phyloP scores from a whole-genome alignment of 2,329 filamentous ascomycete species.

The Huntiella bhutanensis region DNA sequence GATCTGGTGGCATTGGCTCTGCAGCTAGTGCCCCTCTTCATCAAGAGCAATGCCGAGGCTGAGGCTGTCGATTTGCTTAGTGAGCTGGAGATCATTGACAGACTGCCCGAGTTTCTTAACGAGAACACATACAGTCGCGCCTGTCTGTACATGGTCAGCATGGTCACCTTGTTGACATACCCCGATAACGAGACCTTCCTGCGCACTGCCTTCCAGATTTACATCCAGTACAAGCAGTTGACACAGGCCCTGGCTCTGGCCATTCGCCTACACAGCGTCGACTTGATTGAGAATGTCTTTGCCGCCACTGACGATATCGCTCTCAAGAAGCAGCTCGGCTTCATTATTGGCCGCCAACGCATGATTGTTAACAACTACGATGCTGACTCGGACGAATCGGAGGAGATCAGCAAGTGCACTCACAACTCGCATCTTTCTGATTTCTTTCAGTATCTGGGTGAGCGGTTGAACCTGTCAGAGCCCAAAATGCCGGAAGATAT shows the following conservation, averaged over 20 bases:
- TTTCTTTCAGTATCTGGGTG: conserved; percentile 83
- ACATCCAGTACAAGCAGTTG: conserved; percentile 80
- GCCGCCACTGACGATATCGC: conserved; percentile 61
- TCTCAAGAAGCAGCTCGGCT: conserved; percentile 82
- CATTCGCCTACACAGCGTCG: conserved; percentile 75
- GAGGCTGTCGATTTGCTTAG: conserved; percentile 95
- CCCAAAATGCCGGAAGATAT: conserved; percentile 96
- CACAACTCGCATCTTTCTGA: conserved; percentile 77
- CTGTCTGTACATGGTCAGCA: conserved; percentile 95
- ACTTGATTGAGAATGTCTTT: conserved; percentile 68
- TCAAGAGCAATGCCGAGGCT: conserved; percentile 93
- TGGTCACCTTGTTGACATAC: conserved; percentile 94
- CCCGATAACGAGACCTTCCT: conserved; percentile 95
- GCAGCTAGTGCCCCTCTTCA: conserved; percentile 76
- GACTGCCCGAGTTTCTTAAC: conserved; percentile 76
- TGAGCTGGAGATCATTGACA: conserved; percentile 91
- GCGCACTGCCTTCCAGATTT: conserved; percentile 79
- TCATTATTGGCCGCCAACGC: conserved; percentile 78
- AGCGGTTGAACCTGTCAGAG: conserved; percentile 91
- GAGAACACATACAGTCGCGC: conserved; percentile 85
- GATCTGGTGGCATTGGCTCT: conserved; percentile 75
- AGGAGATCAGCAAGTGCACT: conserved; percentile 62
- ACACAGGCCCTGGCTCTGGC: conserved; percentile 87
- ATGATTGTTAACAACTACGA: conserved; percentile 56
- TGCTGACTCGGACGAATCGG: conserved; percentile 47